phyloP scores from a whole-genome alignment of 257 asterid genomes.

The Agastache rugosa region DNA sequence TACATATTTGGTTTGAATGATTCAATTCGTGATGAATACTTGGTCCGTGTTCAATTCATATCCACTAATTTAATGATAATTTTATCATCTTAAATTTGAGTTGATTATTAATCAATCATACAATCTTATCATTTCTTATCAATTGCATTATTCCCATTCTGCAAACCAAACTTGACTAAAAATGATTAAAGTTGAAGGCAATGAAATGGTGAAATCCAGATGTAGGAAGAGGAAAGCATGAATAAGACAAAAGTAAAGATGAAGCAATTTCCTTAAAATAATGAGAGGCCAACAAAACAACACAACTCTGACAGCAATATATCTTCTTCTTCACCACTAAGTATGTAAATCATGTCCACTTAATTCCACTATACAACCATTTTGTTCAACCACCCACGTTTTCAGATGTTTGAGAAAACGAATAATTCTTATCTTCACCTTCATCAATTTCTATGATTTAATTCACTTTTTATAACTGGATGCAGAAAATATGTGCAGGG shows the following conservation, averaged over 20 bases:
- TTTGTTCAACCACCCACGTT: conserved; percentile 28
- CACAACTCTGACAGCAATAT: background rate
- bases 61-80: too few relatives aligned
- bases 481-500: too few relatives aligned
- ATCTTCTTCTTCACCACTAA: conserved; percentile 30
- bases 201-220: conserved; percentile 29
- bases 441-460: background rate
- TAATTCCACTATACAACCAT: conserved; percentile 3
- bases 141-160: too few relatives aligned
- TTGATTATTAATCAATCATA: too few relatives aligned
- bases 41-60: too few relatives aligned
- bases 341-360: conserved; percentile 21
- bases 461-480: background rate
- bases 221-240: conserved; percentile 7
- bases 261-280: conserved; percentile 17
- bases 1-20: too few relatives aligned
- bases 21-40: too few relatives aligned
- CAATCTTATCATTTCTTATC: too few relatives aligned
- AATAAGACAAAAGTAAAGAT: conserved; percentile 11
- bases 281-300: background rate
- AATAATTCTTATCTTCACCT: background rate
- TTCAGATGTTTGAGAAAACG: background rate
- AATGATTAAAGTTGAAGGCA: background rate
- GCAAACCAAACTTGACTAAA: too few relatives aligned
- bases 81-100: too few relatives aligned